Conservation (phyloP, 208 protist genomes). For the Leishmania lainsoni region DNA sequence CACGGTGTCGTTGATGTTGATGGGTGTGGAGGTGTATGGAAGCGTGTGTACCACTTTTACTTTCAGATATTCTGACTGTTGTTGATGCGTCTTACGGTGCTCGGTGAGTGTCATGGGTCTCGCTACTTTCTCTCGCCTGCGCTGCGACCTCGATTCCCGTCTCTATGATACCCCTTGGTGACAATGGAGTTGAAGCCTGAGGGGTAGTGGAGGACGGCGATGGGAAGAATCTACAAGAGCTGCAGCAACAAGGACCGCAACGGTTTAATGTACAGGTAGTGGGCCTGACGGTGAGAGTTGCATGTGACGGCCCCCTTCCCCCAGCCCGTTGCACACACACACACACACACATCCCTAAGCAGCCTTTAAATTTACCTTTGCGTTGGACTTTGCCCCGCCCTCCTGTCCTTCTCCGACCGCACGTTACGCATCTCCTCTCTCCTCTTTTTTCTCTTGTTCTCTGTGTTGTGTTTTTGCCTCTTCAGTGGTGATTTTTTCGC, state of each 20-base stretch:
- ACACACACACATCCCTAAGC: neutral
- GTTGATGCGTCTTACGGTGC: no score
- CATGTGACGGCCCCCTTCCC: no score
- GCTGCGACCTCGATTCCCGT: neutral
- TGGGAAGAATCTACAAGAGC: neutral
- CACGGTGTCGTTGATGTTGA: neutral
- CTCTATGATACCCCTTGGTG: neutral
- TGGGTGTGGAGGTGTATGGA: neutral
- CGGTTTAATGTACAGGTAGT: neutral
- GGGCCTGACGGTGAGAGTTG: no score
- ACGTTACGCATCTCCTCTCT: constrained; percentile 13
- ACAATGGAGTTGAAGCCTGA: neutral
- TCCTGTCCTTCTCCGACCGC: constrained; percentile 7
- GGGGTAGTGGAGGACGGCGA: neutral
- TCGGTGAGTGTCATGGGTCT: neutral
- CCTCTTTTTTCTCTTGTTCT: constrained; percentile 29
- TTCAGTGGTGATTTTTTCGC: neutral
- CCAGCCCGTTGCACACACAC: no score
- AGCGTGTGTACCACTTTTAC: no score
- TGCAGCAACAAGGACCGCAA: neutral
- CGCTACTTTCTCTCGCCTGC: neutral
- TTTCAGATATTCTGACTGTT: no score
- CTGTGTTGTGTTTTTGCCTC: constrained; percentile 9
- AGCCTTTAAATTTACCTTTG: constrained; percentile 5
- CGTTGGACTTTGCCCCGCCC: neutral